Evolutionary conservation across 1,139 yeast genomes (phyloP), one percentile per base, ranked within the genome.

Genomic region (Taiozyma onychis): DNA sequence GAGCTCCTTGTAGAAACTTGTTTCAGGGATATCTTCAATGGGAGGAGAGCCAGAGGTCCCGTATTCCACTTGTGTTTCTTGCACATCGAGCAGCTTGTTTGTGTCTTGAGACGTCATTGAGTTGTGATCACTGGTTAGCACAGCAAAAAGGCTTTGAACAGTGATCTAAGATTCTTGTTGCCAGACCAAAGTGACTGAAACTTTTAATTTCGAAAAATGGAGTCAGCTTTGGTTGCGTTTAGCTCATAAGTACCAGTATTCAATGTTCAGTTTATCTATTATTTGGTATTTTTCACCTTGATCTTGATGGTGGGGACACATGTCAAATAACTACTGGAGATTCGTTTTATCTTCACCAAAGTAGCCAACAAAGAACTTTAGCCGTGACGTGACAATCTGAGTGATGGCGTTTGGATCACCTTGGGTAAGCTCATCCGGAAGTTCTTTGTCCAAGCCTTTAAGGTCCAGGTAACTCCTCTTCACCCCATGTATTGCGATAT

Each of bases 251-350:
- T 14, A 16, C 14, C 24, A 9, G 41, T 6, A 14, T 18, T 18
- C 18, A 18, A 18, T 18, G 18, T 18, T 18, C 18, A 18, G 18
- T 18, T 18, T 18, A 18, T 18, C 3, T 18, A 18, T 18, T 18
- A 2, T 18, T 2, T 18, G 18, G 18, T 18, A 24, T 24, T 24
- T 24, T 24, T 1, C 35, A 22, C 50, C 60, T 32, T 35, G 0
- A 59, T 61, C 22, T 51, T 46, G 9, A 54, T n/a, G 4, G 64
- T 66, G 50, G 66, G 51, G 73, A 70, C 4, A 72, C 74, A 0
- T 77, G 77, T 75, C 76, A 74, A 55, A 74, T 75, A 52, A 5
- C 74, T 77, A 71, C 73, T 74, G 9, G 74, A 62, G 4, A 69
- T 58, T 8, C 64, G 53, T 18, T 18, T 18, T 18, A 2, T 66